Conservation (phyloP, 768 basidiomycete genomes). For the Boletus rubescentipes region DNA sequence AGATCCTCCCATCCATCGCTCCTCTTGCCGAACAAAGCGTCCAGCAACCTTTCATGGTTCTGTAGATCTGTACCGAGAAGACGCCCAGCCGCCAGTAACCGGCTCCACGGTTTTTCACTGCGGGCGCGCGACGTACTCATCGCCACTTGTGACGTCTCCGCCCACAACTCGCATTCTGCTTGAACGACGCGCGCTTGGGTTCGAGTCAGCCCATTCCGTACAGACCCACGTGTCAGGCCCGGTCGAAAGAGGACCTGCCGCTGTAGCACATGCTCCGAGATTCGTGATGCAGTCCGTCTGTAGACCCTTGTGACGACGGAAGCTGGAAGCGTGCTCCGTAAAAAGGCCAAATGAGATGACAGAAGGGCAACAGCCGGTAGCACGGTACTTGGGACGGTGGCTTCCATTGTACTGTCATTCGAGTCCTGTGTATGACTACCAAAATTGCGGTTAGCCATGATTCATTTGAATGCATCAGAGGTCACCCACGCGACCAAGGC, state of each 20-base stretch:
- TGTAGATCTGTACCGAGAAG: slow-evolving; percentile 57
- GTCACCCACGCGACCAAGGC: slow-evolving; percentile 44
- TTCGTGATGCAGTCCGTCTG: slow-evolving; percentile 63
- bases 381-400: slow-evolving; percentile 67
- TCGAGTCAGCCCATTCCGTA: slow-evolving; percentile 21
- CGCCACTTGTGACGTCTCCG: slow-evolving; percentile 69
- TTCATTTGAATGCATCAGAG: neutral
- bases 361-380: slow-evolving; percentile 75
- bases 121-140: slow-evolving; percentile 47
- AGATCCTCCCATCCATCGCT: slow-evolving; percentile 52
- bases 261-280: slow-evolving; percentile 79
- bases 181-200: slow-evolving; percentile 59
- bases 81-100: slow-evolving; percentile 66
- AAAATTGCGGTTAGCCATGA: neutral
- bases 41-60: slow-evolving; percentile 32
- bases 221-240: slow-evolving; percentile 47
- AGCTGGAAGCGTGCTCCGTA: slow-evolving; percentile 63
- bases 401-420: slow-evolving; percentile 26
- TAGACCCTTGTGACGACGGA: slow-evolving; percentile 63
- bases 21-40: slow-evolving; percentile 16
- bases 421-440: slow-evolving; percentile 13
- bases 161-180: slow-evolving; percentile 80
- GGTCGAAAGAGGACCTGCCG: slow-evolving; percentile 81
- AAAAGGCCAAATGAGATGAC: slow-evolving; percentile 72
- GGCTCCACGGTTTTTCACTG: slow-evolving; percentile 75